Evolutionary conservation across 2,329 filamentous ascomycete species (phyloP).

Genomic region (Arthrinium puccinioides): DNA sequence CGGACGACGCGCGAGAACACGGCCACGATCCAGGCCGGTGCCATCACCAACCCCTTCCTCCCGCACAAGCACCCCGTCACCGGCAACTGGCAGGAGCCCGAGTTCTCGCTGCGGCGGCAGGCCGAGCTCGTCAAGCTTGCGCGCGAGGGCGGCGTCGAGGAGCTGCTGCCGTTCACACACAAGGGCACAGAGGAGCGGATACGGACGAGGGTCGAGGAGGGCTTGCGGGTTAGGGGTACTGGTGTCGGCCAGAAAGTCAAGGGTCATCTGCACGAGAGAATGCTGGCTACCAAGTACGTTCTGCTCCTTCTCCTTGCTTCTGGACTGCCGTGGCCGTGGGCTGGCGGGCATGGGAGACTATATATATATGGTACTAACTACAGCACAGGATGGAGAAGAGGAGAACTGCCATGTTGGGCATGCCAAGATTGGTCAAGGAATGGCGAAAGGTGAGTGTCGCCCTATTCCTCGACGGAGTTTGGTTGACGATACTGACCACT

Average conservation of each 20-base stretch:
- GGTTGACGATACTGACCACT: constrained; percentile 14
- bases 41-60: constrained; percentile 65
- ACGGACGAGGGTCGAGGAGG: constrained; percentile 67
- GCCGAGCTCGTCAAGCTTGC: constrained; percentile 88
- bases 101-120: constrained; percentile 78
- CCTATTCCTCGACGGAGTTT: background rate
- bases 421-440: constrained; percentile 84
- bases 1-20: constrained; percentile 24
- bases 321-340: constrained; percentile 1
- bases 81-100: constrained; percentile 75
- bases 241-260: constrained; percentile 90
- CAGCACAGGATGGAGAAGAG: constrained; percentile 68
- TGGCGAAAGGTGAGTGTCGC: constrained; percentile 78
- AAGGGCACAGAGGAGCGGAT: constrained; percentile 71
- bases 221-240: constrained; percentile 82
- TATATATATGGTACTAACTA: constrained; percentile 27
- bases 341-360: too few relatives aligned
- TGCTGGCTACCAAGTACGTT: constrained; percentile 65
- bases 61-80: constrained; percentile 71
- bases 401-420: constrained; percentile 86
- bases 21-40: constrained; percentile 26
- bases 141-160: constrained; percentile 68
- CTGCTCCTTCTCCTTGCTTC: background rate
- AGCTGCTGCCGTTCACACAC: constrained; percentile 66
- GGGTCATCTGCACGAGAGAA: constrained; percentile 89